phyloP scores from a whole-genome alignment of 495 filamentous ascomycete species.

The Baudoinia panamericana region DNA sequence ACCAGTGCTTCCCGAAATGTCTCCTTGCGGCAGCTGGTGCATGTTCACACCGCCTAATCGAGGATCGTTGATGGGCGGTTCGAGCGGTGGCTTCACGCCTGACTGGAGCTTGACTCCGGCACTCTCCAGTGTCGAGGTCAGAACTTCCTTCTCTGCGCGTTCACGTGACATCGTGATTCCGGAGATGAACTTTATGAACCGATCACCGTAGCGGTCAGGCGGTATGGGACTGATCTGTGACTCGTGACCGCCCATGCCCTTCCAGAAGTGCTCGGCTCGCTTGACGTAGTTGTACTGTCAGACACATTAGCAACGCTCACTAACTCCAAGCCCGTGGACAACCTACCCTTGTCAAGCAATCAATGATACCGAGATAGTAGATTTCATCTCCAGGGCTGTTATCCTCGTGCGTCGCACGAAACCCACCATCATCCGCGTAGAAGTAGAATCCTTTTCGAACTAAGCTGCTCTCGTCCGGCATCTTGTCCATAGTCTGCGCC shows the following conservation, averaged over 20 bases:
- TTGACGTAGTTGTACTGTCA: constrained; percentile 74
- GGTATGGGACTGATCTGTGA: constrained; percentile 87
- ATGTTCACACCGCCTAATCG: constrained; percentile 30
- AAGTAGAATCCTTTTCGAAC: constrained; percentile 60
- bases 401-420: constrained; percentile 85
- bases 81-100: background rate
- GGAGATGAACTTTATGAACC: constrained; percentile 86
- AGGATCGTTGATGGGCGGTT: constrained; percentile 18
- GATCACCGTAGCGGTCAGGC: constrained; percentile 79
- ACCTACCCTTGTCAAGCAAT: constrained; percentile 89
- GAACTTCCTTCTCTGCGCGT: constrained; percentile 53
- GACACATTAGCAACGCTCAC: constrained; percentile 24
- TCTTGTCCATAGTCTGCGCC: constrained; percentile 64
- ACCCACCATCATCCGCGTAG: constrained; percentile 87
- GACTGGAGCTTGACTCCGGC: too few species aligned
- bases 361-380: constrained; percentile 96
- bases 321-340: background rate
- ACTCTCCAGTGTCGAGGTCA: constrained; percentile 17
- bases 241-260: constrained; percentile 69
- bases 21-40: too few species aligned
- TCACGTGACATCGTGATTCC: constrained; percentile 75
- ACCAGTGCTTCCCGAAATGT: too few species aligned
- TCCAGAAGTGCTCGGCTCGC: constrained; percentile 82
- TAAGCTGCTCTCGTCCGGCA: constrained; percentile 70
- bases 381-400: constrained; percentile 76